phyloP scores from a whole-genome alignment of 345 rosid genomes.

The Gossypium mustelinum region DNA sequence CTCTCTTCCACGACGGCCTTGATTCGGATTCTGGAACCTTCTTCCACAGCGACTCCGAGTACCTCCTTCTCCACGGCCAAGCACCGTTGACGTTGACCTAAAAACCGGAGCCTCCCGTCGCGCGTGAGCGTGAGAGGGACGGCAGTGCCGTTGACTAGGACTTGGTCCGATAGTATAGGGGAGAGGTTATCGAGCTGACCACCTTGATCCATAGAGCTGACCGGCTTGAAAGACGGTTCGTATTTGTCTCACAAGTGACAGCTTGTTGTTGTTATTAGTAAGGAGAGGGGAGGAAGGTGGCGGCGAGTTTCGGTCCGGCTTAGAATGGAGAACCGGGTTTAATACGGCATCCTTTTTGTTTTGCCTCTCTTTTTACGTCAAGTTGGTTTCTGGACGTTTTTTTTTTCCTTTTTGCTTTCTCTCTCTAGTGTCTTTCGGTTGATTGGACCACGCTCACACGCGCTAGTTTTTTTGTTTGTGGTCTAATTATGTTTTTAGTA shows the following conservation, averaged over 20 bases:
- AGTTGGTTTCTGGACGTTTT: not conserved
- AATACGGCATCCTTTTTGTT: not conserved
- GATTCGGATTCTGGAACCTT: conserved; percentile 50
- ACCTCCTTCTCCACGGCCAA: conserved; percentile 52
- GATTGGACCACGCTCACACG: not conserved
- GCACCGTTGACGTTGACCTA: conserved; percentile 34
- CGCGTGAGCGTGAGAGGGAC: conserved; percentile 42
- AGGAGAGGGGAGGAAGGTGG: not conserved
- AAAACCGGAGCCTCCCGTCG: conserved; percentile 58
- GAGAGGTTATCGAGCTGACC: conserved; percentile 24
- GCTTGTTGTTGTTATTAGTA: not conserved
- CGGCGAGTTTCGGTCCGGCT: not conserved
- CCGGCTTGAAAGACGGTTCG: not conserved
- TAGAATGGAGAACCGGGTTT: not conserved
- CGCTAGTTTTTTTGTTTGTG: not conserved
- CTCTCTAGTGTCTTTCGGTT: not conserved
- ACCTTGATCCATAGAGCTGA: conserved; percentile 22
- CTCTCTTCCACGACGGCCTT: conserved; percentile 39
- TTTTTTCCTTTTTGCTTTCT: not conserved
- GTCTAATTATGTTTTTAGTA: not conserved
- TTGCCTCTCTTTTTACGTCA: conserved; percentile 9
- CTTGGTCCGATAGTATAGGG: conserved; percentile 41
- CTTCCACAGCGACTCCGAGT: conserved; percentile 62
- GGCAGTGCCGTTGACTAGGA: conserved; percentile 35
- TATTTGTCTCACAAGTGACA: not conserved